Conservation (phyloP, 108 stramenopile genomes). For the Cyclotella kingstonii region DNA sequence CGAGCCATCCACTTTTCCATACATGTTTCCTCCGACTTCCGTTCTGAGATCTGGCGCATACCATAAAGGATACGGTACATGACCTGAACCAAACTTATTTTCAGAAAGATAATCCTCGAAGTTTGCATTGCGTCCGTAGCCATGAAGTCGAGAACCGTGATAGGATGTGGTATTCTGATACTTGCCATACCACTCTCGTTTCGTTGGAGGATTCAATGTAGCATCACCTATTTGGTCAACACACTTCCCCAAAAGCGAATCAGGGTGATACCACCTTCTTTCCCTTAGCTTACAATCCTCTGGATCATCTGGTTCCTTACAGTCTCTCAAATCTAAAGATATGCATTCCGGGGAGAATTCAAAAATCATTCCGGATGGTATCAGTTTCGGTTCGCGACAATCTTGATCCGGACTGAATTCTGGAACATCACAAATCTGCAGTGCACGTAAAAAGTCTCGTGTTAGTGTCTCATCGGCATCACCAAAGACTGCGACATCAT, state of each 20-base stretch:
- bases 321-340: too few species aligned
- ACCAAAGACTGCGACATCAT: constrained; percentile 54
- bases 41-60: constrained; percentile 22
- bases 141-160: constrained; percentile 11
- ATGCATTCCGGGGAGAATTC: constrained; percentile 53
- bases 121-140: constrained; percentile 10
- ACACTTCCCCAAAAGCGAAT: constrained; percentile 54
- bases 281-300: too few species aligned
- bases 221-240: constrained; percentile 47
- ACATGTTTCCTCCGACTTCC: constrained; percentile 4
- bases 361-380: constrained; percentile 36
- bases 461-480: constrained; percentile 61
- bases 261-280: constrained; percentile 51
- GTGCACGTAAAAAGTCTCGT: constrained; percentile 55
- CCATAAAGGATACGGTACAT: constrained; percentile 25
- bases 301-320: too few species aligned
- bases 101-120: constrained; percentile 7
- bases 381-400: constrained; percentile 20
- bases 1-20: constrained; percentile 1
- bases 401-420: constrained; percentile 25
- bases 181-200: neutral
- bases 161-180: neutral
- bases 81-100: neutral
- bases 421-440: constrained; percentile 55
- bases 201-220: constrained; percentile 19